These are phyloP conservation scores for Moricandia moricandioides DNA, from an alignment of 345 rosid species.

Conservation along the genomic window DNA sequence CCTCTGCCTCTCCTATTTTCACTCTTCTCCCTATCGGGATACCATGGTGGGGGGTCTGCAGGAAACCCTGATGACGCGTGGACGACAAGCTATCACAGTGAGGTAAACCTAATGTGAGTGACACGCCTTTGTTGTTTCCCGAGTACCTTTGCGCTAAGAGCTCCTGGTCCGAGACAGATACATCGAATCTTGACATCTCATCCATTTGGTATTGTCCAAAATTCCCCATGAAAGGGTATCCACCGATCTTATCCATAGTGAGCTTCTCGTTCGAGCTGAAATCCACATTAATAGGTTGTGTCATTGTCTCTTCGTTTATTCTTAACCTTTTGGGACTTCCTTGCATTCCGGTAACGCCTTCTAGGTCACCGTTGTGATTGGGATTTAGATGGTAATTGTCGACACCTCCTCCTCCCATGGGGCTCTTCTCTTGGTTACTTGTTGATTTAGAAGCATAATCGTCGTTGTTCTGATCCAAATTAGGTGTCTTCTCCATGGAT, in stretches of 20 bases:
- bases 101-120: conserved; percentile 89
- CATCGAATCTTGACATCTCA: conserved; percentile 68
- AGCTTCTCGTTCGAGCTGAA: conserved; percentile 41
- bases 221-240: conserved; percentile 75
- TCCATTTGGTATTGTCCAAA: conserved; percentile 91
- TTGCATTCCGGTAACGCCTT: conserved; percentile 57
- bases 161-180: conserved; percentile 51
- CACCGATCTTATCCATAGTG: conserved; percentile 56
- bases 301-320: conserved; percentile 49
- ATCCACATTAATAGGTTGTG: conserved; percentile 46
- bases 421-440: conserved; percentile 48
- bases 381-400: conserved; percentile 53
- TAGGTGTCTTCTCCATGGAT: conserved; percentile 53
- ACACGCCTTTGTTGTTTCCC: conserved; percentile 66
- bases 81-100: conserved; percentile 84
- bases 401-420: conserved; percentile 25
- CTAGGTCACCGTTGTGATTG: conserved; percentile 65
- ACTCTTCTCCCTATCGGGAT: conserved; percentile 75
- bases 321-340: conserved; percentile 79
- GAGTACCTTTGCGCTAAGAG: conserved; percentile 70
- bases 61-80: conserved; percentile 67
- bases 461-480: conserved; percentile 57
- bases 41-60: conserved; percentile 68
- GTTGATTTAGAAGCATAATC: conserved; percentile 61
- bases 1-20: conserved; percentile 57